Conservation (phyloP, 768 basidiomycete species). For the Leccinum disarticulatum region DNA sequence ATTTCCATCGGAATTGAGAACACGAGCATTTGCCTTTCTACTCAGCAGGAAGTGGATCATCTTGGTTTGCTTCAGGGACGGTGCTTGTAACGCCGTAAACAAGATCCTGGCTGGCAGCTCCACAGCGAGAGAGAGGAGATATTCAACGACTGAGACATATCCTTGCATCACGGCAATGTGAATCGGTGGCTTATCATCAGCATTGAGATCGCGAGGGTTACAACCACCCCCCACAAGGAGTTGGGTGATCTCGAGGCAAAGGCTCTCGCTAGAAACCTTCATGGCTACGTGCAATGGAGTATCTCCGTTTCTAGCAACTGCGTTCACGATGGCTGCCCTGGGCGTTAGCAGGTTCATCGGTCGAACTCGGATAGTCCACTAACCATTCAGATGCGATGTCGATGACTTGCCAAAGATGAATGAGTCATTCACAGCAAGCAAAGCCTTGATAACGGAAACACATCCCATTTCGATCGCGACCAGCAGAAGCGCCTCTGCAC, state of each 20-base stretch:
- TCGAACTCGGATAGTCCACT: too few species aligned
- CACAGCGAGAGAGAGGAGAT: background rate
- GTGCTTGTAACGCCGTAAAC: background rate
- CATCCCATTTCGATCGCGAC: too few species aligned
- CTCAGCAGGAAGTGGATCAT: slow-evolving; percentile 4
- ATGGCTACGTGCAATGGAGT: background rate
- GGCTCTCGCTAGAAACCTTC: background rate
- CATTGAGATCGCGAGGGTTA: background rate
- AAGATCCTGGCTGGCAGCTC: slow-evolving; percentile 1
- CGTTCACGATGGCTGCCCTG: background rate
- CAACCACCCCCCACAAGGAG: slow-evolving; percentile 3
- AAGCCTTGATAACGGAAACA: too few species aligned
- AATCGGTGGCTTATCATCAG: background rate
- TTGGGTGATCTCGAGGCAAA: background rate
- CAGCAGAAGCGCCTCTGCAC: too few species aligned
- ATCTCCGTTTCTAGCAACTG: background rate
- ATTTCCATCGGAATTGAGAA: background rate
- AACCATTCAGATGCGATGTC: too few species aligned
- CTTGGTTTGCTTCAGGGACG: background rate
- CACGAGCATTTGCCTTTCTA: background rate
- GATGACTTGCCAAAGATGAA: too few species aligned
- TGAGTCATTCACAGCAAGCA: too few species aligned
- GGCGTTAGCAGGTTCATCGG: too few species aligned
- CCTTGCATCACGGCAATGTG: background rate
- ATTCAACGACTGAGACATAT: background rate